Evolutionary conservation across 257 asterid genomes (phyloP).

Genomic region (Osmanthus fragrans): DNA sequence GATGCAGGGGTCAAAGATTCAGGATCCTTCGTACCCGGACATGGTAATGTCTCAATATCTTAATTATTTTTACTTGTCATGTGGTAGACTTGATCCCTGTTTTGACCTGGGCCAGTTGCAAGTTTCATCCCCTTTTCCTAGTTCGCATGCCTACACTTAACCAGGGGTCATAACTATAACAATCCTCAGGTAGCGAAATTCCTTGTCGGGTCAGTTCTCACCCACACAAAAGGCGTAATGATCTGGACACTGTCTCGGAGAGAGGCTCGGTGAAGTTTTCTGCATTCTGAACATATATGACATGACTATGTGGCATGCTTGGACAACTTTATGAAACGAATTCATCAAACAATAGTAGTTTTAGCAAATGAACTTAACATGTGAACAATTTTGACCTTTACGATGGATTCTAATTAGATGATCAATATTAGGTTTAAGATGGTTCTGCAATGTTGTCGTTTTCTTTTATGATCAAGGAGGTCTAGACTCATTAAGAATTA

Average conservation of each 20-base stretch:
- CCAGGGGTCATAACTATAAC: too few species aligned
- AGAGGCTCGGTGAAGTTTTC: too few species aligned
- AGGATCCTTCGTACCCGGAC: constrained; percentile 96
- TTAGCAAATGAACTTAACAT: background rate
- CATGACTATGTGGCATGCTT: background rate
- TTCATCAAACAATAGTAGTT: background rate
- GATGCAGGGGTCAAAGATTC: constrained; percentile 99
- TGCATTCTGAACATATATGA: background rate
- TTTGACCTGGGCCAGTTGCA: background rate
- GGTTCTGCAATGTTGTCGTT: background rate
- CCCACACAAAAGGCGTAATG: too few species aligned
- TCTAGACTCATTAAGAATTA: background rate
- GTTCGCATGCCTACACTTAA: background rate
- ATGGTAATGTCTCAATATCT: constrained; percentile 53
- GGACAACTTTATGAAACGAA: background rate
- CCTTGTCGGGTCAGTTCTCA: too few species aligned
- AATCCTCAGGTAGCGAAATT: too few species aligned
- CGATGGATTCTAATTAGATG: background rate
- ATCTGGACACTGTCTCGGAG: too few species aligned
- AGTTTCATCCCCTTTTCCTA: background rate
- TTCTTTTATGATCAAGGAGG: background rate
- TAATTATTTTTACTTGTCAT: background rate
- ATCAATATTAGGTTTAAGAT: background rate
- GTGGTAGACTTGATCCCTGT: background rate
- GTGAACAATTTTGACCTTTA: background rate